A percentile compares a stretch with the other conserved stretches of the same genome.
Conservation (phyloP, 306 rosid genomes). For the Lathyrus tuberosus region DNA sequence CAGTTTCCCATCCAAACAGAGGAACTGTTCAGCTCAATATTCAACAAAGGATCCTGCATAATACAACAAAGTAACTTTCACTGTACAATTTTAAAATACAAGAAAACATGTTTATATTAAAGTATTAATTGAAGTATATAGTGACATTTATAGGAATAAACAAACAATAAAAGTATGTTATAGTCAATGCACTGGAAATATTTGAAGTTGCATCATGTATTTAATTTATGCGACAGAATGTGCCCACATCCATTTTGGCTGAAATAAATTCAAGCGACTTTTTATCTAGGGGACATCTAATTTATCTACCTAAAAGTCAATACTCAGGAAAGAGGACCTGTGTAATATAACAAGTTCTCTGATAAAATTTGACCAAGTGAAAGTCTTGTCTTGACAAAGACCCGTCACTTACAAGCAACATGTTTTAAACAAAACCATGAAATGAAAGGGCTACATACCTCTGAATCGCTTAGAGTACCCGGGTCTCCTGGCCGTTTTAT, state of each 20-base stretch:
- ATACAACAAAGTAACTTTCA: constrained; percentile 27
- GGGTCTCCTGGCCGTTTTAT: constrained; percentile 68
- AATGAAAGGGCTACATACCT: constrained; percentile 52
- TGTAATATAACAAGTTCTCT: constrained; percentile 32
- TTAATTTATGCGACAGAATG: constrained; percentile 23
- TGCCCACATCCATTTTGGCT: constrained; percentile 14
- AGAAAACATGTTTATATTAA: background rate
- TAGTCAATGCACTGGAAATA: constrained; percentile 20
- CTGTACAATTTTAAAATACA: background rate
- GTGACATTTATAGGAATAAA: constrained; percentile 21
- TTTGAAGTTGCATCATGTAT: constrained; percentile 32
- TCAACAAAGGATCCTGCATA: constrained; percentile 81
- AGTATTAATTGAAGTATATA: constrained; percentile 21
- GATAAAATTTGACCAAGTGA: constrained; percentile 32
- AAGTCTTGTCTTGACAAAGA: constrained; percentile 27
- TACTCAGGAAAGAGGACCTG: constrained; percentile 24
- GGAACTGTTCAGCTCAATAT: constrained; percentile 75
- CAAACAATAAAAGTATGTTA: constrained; percentile 7
- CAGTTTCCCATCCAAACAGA: constrained; percentile 89
- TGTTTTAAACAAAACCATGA: constrained; percentile 22
- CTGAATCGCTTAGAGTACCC: constrained; percentile 56
- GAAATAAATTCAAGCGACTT: constrained; percentile 30
- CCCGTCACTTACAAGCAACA: constrained; percentile 24
- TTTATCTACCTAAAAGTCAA: constrained; percentile 13
- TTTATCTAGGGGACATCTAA: constrained; percentile 21